Base-by-base conservation (phyloP, 352 stramenopile species). In the Globisporangium ultimum region DNA sequence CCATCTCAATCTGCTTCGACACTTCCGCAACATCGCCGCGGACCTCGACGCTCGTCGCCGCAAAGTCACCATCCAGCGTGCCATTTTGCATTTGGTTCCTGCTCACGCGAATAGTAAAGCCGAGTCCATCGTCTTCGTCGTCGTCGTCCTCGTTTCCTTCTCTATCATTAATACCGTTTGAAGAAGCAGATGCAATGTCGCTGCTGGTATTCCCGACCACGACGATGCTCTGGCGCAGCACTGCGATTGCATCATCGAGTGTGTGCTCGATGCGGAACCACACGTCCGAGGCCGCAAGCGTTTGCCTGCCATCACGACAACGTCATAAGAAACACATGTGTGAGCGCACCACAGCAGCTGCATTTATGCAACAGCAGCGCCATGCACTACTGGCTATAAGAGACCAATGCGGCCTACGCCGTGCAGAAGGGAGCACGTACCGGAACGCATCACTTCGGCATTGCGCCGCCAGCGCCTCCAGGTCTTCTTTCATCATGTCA, bases 91-190 rank as follows among this genome's bases (percentile, higher is more conserved):
- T 38, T n/a, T 60, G 34, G 14, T 18, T 49, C 54, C 53, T 42
- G 51, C 70, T 63, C 41, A 90, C 69, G 3, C 52, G 74, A 46
- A 90, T 87, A 36, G 80, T 88, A 66, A 90, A 94, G 42, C 80
- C 70, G 14, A 92, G 59, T 3, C 84, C 84, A 59, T 92, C 78
- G 54, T 93, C 76, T 2, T 86, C 65, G 21, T 78, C 67, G 17
- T 64, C 55, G 0, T 71, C 63, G 13, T 58, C 63, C 10, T 15
- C 58, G n/a, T 17, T 14, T 38, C 7, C 47, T 32, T 54, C n/a
- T 11, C 7, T 14, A 43, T 41, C 43, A 0, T 60, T 10, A 10
- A 10, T 1, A 11, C 28, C 28, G 8, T 10, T 36, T 36, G 28
- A 8, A 36, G 28, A 1, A 47, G 24, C 59, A 53, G 2, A 47